These are phyloP conservation scores for Xylaria sp. DNA, from an alignment of 2,329 filamentous ascomycete species.

Conservation along the genomic window DNA sequence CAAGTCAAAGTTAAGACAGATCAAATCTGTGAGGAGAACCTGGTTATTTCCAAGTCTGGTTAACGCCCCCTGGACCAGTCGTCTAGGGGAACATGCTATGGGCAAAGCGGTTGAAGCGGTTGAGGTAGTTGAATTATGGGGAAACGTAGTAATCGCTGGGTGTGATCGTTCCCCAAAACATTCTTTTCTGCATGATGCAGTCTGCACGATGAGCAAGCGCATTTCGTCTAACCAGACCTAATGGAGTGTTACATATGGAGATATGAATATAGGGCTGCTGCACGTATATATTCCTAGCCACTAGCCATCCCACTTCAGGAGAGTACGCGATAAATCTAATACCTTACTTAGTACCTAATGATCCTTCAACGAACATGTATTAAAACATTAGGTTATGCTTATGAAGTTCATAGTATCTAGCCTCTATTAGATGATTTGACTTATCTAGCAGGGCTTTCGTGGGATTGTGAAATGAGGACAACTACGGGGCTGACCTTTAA, in stretches of 20 bases:
- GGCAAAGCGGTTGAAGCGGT: constrained; percentile 20
- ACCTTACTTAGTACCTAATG: background rate
- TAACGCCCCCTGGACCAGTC: constrained; percentile 11
- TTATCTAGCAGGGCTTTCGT: background rate
- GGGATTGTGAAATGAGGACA: background rate
- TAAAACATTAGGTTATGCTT: too few species aligned
- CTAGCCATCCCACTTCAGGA: background rate
- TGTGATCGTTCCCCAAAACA: constrained; percentile 14
- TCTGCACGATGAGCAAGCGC: constrained; percentile 3
- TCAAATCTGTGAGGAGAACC: constrained; percentile 38
- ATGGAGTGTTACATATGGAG: background rate
- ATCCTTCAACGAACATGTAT: background rate
- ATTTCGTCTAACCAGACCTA: background rate
- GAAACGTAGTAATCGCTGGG: constrained; percentile 6
- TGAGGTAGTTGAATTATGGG: constrained; percentile 29
- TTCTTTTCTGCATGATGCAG: constrained; percentile 8
- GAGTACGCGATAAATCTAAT: background rate
- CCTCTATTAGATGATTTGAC: background rate
- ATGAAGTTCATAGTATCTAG: background rate
- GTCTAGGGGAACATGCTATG: constrained; percentile 7
- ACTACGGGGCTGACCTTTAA: background rate
- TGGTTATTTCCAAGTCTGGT: constrained; percentile 31
- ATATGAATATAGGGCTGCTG: background rate
- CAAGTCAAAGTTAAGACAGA: constrained; percentile 24
- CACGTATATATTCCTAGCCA: background rate